Percentiles rank a stretch among this genome's conserved stretches.
Evolutionary conservation across 306 rosid species (phyloP).

Genomic region (Begonia loranthoides): DNA sequence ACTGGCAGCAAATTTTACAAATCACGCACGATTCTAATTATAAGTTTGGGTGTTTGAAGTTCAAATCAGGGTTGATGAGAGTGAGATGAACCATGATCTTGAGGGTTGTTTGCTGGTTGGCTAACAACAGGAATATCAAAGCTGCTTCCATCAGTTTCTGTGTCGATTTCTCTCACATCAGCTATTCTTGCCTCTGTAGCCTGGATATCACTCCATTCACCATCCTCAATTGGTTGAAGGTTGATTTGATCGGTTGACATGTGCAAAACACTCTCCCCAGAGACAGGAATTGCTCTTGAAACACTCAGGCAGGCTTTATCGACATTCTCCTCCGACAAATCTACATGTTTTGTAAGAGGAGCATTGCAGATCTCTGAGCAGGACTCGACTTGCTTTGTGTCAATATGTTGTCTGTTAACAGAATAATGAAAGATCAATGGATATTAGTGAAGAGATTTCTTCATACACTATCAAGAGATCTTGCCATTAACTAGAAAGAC

Average conservation of each 20-base stretch:
- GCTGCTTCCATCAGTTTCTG: constrained; percentile 69
- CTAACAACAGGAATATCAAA: constrained; percentile 84
- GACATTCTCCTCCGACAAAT: constrained; percentile 70
- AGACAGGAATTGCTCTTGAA: constrained; percentile 49
- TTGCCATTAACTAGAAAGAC: too few relatives aligned
- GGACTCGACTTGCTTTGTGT: constrained; percentile 74
- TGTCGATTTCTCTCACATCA: constrained; percentile 78
- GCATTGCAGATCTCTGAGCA: constrained; percentile 36
- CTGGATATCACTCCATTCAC: constrained; percentile 91
- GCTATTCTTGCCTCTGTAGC: constrained; percentile 87
- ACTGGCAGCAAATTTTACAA: too few relatives aligned
- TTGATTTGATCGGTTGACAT: constrained; percentile 52
- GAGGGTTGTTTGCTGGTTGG: constrained; percentile 50
- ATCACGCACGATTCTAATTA: too few relatives aligned
- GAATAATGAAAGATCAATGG: constrained; percentile 1
- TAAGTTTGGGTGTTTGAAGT: neutral
- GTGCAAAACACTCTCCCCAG: constrained; percentile 71
- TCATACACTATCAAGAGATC: too few relatives aligned
- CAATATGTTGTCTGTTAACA: constrained; percentile 61
- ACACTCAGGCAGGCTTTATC: constrained; percentile 93
- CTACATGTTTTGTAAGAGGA: constrained; percentile 72
- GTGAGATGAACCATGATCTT: constrained; percentile 55
- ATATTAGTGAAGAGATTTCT: too few relatives aligned
- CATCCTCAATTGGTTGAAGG: constrained; percentile 51
- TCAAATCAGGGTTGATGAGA: constrained; percentile 20